These are phyloP conservation scores for Eucalyptus caleyi DNA, from an alignment of 345 rosid genomes.

Conservation along the genomic window DNA sequence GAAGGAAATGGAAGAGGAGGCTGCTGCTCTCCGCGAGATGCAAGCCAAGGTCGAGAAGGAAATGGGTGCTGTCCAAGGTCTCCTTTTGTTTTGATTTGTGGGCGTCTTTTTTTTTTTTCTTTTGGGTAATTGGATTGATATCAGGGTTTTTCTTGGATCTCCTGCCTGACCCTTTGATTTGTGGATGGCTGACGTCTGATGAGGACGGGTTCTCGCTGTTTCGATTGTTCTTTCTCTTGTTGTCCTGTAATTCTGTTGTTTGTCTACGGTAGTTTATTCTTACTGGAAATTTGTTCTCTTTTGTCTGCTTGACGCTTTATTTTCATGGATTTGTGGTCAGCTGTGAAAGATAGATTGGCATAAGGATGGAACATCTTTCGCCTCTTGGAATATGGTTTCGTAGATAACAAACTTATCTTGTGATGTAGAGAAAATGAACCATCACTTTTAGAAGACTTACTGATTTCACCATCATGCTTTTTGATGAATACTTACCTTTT, in stretches of 20 bases:
- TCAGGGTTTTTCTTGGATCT: neutral
- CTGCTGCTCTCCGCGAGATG: slow-evolving; percentile 98
- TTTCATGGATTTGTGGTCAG: neutral
- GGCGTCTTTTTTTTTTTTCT: neutral
- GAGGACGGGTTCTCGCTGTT: neutral
- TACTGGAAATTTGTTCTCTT: neutral
- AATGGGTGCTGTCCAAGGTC: slow-evolving; percentile 87
- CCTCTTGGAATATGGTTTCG: neutral
- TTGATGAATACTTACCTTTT: neutral
- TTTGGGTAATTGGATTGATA: neutral
- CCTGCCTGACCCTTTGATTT: neutral
- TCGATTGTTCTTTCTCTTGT: neutral
- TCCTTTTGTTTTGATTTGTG: neutral
- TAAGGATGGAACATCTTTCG: neutral
- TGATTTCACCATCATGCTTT: neutral
- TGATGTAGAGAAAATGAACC: neutral
- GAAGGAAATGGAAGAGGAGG: slow-evolving; percentile 98
- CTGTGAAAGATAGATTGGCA: neutral
- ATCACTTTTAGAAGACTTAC: neutral
- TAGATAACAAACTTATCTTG: neutral
- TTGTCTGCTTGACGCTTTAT: neutral
- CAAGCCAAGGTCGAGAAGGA: slow-evolving; percentile 97
- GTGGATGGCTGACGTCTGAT: neutral
- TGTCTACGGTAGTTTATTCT: neutral
- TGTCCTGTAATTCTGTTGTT: neutral